phyloP scores from a whole-genome alignment of 805 yeast genomes.

The Zygotorulaspora chibaensis region DNA sequence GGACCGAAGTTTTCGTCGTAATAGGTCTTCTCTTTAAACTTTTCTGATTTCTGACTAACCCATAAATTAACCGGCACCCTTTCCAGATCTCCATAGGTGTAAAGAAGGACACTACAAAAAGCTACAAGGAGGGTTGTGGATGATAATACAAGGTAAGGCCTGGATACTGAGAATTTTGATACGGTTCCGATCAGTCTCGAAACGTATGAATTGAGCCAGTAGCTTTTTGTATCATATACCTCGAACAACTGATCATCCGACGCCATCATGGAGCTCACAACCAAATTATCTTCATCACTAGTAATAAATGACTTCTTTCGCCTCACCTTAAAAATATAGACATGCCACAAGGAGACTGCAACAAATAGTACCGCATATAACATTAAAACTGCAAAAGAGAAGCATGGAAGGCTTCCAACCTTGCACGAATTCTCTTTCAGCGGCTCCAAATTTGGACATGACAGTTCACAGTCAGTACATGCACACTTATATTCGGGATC shows the following conservation, averaged over 20 bases:
- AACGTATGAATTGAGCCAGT: conserved; percentile 15
- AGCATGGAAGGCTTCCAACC: conserved; percentile 65
- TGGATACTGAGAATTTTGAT: conserved; percentile 57
- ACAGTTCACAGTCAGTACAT: conserved; percentile 79
- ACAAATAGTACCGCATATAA: conserved; percentile 41
- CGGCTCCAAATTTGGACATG: conserved; percentile 68
- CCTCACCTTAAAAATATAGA: conserved; percentile 20
- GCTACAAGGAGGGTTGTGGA: conserved; percentile 37
- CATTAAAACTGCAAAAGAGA: conserved; percentile 57
- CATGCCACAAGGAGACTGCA: conserved; percentile 25
- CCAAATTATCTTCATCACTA: conserved; percentile 12
- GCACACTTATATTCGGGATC: conserved; percentile 70
- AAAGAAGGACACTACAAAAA: conserved; percentile 37
- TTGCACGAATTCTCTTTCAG: conserved; percentile 44
- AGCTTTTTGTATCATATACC: conserved; percentile 18
- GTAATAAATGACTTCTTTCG: conserved; percentile 25
- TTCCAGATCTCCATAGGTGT: conserved; percentile 55
- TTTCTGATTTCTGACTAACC: conserved; percentile 79
- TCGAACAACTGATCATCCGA: conserved; percentile 18
- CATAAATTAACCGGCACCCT: conserved; percentile 78
- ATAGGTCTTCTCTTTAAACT: conserved; percentile 58
- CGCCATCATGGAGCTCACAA: conserved; percentile 11
- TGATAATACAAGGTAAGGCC: conserved; percentile 52
- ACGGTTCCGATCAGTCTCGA: conserved; percentile 42
- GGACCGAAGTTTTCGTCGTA: conserved; percentile 87